These are phyloP conservation scores for Debaryomycetaceae sp. DNA, from an alignment of 1,139 yeast species.

Conservation along the genomic window DNA sequence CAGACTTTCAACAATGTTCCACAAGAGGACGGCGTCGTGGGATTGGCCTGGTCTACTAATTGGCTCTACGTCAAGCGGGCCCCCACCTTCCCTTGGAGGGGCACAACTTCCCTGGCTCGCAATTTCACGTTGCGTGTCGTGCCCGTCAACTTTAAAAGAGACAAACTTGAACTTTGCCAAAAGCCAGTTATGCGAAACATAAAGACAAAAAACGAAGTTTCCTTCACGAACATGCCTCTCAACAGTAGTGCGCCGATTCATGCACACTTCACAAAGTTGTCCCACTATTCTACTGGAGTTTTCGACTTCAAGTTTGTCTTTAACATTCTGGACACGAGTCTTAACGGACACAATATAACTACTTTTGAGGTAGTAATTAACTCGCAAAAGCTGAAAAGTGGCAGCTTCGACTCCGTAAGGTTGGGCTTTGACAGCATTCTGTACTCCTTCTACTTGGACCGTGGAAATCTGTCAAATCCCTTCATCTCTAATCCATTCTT, in stretches of 20 bases:
- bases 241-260: too few species aligned
- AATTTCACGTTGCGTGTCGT: neutral
- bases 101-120: neutral
- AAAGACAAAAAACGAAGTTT: neutral
- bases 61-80: neutral
- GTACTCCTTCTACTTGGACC: neutral
- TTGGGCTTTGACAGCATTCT: neutral
- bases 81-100: slow-evolving; percentile 1
- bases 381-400: neutral
- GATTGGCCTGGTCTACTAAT: slow-evolving; percentile 1
- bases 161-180: neutral
- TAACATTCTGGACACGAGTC: neutral
- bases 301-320: neutral
- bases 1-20: neutral
- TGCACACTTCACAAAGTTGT: too few species aligned
- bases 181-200: neutral
- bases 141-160: neutral
- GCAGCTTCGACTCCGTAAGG: neutral
- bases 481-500: neutral
- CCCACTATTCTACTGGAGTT: neutral
- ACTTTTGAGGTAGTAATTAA: neutral
- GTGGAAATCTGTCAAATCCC: neutral
- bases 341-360: neutral
- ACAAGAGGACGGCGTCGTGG: neutral
- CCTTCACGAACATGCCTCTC: neutral